Percentiles rank a stretch among this genome's conserved stretches.
phyloP scores from a whole-genome alignment of 163 green algal genomes.

The Scenedesmus sp. region DNA sequence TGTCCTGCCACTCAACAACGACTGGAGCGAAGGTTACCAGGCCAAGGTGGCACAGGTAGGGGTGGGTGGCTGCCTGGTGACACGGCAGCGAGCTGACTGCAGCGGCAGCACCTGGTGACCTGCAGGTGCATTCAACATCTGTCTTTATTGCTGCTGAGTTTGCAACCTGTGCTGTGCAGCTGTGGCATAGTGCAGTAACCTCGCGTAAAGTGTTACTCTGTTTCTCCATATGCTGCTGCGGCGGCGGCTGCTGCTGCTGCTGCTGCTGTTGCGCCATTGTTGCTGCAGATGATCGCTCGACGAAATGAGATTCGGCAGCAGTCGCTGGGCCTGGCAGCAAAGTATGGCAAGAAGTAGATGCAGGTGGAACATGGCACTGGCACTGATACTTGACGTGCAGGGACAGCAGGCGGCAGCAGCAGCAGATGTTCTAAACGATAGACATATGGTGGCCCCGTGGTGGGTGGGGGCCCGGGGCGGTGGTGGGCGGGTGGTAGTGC shows the following conservation, averaged over 20 bases:
- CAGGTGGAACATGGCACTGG: not conserved
- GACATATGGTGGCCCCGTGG: too few relatives aligned
- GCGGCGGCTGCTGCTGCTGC: not conserved
- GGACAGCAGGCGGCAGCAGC: not conserved
- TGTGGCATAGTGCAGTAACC: too few relatives aligned
- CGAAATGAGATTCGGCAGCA: slow-evolving; percentile 17
- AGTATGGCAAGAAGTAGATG: slow-evolving; percentile 31
- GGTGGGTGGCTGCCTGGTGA: not conserved
- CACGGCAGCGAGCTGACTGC: not conserved
- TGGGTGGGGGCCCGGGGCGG: too few relatives aligned
- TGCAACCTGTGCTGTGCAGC: too few relatives aligned
- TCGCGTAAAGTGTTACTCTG: too few relatives aligned
- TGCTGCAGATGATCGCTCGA: slow-evolving; percentile 1
- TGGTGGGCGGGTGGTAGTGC: not conserved
- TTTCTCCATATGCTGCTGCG: too few relatives aligned
- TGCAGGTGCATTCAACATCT: not conserved
- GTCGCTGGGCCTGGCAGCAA: slow-evolving; percentile 27
- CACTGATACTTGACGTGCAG: not conserved
- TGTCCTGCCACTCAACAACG: slow-evolving; percentile 65
- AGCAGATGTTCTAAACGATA: not conserved
- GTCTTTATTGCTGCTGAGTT: not conserved
- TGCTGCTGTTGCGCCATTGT: not conserved
- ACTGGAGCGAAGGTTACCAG: slow-evolving; percentile 38
- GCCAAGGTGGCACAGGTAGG: slow-evolving; percentile 32
- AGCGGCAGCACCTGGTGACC: not conserved